phyloP scores from a whole-genome alignment of 352 stramenopile genomes.

The Globisporangium viniferum region DNA sequence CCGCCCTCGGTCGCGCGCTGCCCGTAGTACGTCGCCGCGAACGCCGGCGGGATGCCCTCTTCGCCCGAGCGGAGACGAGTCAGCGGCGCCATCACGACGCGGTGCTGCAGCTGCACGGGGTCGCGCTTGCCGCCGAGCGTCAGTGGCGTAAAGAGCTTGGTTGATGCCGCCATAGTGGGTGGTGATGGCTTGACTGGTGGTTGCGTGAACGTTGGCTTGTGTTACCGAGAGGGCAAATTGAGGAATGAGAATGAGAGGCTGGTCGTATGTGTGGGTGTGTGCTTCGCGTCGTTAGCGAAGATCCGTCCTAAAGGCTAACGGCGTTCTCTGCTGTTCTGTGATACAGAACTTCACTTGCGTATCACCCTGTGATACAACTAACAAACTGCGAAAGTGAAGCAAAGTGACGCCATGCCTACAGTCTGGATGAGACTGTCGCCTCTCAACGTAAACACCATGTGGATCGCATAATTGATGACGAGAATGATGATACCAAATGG shows the following conservation, averaged over 20 bases:
- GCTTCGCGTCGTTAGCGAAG: neutral
- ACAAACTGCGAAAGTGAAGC: neutral
- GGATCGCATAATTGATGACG: neutral
- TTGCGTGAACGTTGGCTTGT: neutral
- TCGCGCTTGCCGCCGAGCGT: conserved; percentile 36
- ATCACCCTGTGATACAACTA: neutral
- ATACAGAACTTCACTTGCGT: neutral
- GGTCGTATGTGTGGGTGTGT: neutral
- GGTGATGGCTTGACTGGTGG: neutral
- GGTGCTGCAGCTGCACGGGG: conserved; percentile 41
- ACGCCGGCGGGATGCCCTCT: conserved; percentile 28
- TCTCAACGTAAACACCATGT: neutral
- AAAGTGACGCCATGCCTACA: neutral
- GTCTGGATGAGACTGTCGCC: neutral
- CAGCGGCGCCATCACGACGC: conserved; percentile 66
- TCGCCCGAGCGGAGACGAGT: conserved; percentile 39
- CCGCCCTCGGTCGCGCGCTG: conserved; percentile 55
- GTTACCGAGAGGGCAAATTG: neutral
- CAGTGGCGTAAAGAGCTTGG: conserved; percentile 48
- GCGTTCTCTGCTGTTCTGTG: neutral
- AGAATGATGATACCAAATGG: neutral
- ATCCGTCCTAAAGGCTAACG: neutral
- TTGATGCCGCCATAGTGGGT: neutral
- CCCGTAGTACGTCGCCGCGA: conserved; percentile 59
- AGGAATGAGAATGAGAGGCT: neutral